phyloP scores from a whole-genome alignment of 306 rosid species.

The Gillenia trifoliata region DNA sequence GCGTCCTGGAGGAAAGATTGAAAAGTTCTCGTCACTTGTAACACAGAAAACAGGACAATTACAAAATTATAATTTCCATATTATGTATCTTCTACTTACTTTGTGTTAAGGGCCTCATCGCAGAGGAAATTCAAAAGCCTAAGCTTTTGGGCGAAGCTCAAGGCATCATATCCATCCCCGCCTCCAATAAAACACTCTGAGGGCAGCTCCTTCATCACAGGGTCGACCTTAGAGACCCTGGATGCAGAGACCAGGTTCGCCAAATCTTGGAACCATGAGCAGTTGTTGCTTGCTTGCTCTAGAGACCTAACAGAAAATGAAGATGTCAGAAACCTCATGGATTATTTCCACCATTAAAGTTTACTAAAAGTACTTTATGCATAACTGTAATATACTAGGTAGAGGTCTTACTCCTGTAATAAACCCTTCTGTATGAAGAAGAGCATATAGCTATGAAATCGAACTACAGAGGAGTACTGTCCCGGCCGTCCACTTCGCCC shows the following conservation, averaged over 20 bases:
- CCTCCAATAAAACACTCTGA: constrained; percentile 24
- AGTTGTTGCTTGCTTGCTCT: constrained; percentile 14
- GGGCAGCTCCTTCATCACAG: constrained; percentile 26
- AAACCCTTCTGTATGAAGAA: constrained; percentile 41
- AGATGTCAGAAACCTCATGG: neutral
- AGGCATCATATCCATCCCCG: constrained; percentile 26
- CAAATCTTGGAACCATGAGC: constrained; percentile 40
- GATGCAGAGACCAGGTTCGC: constrained; percentile 36
- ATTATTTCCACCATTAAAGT: neutral
- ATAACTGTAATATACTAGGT: neutral
- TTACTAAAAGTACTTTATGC: neutral
- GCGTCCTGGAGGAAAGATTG: constrained; percentile 24
- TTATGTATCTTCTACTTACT: constrained; percentile 29
- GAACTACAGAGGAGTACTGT: constrained; percentile 31
- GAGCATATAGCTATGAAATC: constrained; percentile 34
- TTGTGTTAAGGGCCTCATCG: constrained; percentile 46
- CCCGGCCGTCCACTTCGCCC: constrained; percentile 40
- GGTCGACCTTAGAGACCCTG: neutral
- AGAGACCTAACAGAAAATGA: constrained; percentile 21
- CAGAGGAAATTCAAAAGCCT: constrained; percentile 42
- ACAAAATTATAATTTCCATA: neutral
- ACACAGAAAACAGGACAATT: neutral
- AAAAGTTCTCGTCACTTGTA: neutral
- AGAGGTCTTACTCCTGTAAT: constrained; percentile 36
- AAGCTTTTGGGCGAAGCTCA: constrained; percentile 40